phyloP scores from a whole-genome alignment of 1,139 yeast genomes.

The Williopsis jadinii region DNA sequence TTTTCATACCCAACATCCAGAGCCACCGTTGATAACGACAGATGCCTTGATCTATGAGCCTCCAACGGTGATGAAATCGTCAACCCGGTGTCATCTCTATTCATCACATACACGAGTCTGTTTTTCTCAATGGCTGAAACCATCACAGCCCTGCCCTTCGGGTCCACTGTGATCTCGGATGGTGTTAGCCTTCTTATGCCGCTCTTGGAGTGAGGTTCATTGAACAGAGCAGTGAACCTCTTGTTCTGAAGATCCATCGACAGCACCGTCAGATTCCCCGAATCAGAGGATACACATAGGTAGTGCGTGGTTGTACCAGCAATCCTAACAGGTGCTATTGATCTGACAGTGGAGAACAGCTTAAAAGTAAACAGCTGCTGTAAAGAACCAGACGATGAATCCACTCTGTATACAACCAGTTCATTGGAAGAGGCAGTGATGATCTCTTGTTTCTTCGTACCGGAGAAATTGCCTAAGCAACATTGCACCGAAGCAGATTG shows the following conservation, averaged over 20 bases:
- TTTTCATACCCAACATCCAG: slow-evolving; percentile 75
- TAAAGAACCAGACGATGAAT: slow-evolving; percentile 51
- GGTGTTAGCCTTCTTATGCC: slow-evolving; percentile 75
- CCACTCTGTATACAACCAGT: slow-evolving; percentile 46
- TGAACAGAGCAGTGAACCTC: slow-evolving; percentile 42
- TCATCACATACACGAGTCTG: slow-evolving; percentile 57
- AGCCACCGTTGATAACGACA: slow-evolving; percentile 53
- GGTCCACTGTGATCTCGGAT: slow-evolving; percentile 71
- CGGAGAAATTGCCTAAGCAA: slow-evolving; percentile 63
- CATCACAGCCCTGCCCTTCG: slow-evolving; percentile 64
- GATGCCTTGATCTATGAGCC: slow-evolving; percentile 40
- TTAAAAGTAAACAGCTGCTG: slow-evolving; percentile 36
- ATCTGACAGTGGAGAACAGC: slow-evolving; percentile 54
- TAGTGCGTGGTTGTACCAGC: slow-evolving; percentile 50
- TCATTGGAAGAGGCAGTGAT: slow-evolving; percentile 49
- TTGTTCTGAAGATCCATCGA: slow-evolving; percentile 36
- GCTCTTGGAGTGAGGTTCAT: slow-evolving; percentile 68
- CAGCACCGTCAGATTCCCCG: slow-evolving; percentile 64
- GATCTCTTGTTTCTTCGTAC: slow-evolving; percentile 57
- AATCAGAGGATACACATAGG: slow-evolving; percentile 69
- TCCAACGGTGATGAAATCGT: slow-evolving; percentile 71
- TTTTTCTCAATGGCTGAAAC: slow-evolving; percentile 66
- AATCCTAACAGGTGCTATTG: slow-evolving; percentile 42
- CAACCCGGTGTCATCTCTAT: slow-evolving; percentile 38
- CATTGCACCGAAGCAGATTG: slow-evolving; percentile 49